phyloP scores from a whole-genome alignment of 2,329 filamentous ascomycete genomes.

The Calonectria crousiana region DNA sequence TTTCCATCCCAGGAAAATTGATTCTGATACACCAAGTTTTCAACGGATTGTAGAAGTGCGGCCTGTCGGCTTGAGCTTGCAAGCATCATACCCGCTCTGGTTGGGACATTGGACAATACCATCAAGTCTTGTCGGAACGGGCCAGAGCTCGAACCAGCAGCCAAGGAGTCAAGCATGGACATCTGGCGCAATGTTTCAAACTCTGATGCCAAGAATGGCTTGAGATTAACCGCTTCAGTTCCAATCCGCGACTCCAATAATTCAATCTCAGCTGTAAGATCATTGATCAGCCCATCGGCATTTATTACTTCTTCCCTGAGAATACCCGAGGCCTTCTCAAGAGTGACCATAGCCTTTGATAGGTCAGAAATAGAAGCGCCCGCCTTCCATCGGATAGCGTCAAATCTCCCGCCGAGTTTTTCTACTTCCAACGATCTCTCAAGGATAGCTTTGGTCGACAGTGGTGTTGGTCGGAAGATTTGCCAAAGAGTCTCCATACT shows the following conservation, averaged over 20 bases:
- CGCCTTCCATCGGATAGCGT: conserved; percentile 70
- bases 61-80: conserved; percentile 51
- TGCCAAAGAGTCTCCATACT: conserved; percentile 87
- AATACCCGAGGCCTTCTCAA: conserved; percentile 68
- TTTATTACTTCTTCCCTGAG: conserved; percentile 58
- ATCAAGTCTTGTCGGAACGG: conserved; percentile 53
- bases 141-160: neutral
- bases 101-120: conserved; percentile 60
- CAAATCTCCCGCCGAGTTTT: conserved; percentile 69
- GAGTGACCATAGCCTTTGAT: conserved; percentile 64
- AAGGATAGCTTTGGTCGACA: conserved; percentile 60
- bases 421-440: conserved; percentile 65
- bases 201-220: conserved; percentile 64
- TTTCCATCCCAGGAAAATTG: conserved; percentile 56
- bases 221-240: conserved; percentile 53
- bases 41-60: conserved; percentile 59
- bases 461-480: conserved; percentile 72
- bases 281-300: conserved; percentile 61
- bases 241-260: conserved; percentile 62
- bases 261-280: conserved; percentile 64
- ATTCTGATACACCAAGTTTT: conserved; percentile 57
- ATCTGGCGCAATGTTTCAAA: conserved; percentile 71
- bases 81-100: conserved; percentile 49
- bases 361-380: conserved; percentile 65
- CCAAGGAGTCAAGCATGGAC: conserved; percentile 54